These are phyloP conservation scores for Coprinellus micaceus DNA, from an alignment of 768 basidiomycete species.

Conservation along the genomic window DNA sequence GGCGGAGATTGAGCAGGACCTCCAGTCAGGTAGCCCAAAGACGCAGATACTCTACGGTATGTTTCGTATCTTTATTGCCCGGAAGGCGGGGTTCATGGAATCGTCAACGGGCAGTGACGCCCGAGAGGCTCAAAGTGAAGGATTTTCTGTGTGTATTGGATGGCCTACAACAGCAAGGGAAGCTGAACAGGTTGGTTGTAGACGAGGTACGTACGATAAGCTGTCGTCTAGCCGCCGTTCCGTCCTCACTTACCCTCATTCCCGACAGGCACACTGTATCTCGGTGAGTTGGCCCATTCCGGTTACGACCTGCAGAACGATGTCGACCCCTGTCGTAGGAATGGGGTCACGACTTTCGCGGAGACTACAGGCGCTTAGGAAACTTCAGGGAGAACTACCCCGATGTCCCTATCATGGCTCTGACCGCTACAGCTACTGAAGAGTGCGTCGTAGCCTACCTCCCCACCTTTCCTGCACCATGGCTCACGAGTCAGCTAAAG, in stretches of 20 bases:
- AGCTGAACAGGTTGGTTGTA: constrained; percentile 71
- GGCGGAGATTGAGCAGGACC: constrained; percentile 51
- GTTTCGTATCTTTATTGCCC: background rate
- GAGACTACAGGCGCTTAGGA: constrained; percentile 70
- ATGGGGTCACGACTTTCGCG: constrained; percentile 83
- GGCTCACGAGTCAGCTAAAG: constrained; percentile 31
- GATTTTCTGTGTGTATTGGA: constrained; percentile 53
- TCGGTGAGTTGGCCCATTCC: constrained; percentile 43
- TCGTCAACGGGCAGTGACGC: constrained; percentile 51
- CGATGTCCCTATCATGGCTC: constrained; percentile 78
- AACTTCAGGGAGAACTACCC: constrained; percentile 63
- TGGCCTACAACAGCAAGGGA: constrained; percentile 45
- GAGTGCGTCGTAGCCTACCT: constrained; percentile 36
- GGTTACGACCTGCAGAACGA: background rate
- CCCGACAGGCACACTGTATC: constrained; percentile 71
- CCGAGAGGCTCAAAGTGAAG: constrained; percentile 60
- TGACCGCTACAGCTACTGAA: constrained; percentile 80
- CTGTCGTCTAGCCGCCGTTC: background rate
- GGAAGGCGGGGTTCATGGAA: background rate
- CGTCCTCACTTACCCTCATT: background rate
- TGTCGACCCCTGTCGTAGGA: constrained; percentile 40
- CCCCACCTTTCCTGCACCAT: background rate
- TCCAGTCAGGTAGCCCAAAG: constrained; percentile 54
- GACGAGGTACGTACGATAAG: constrained; percentile 56
- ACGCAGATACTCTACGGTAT: background rate